Percentiles rank a stretch among this genome's conserved stretches.
These are phyloP conservation scores for Prunus davidiana DNA, from an alignment of 306 rosid species.

Conservation along the genomic window DNA sequence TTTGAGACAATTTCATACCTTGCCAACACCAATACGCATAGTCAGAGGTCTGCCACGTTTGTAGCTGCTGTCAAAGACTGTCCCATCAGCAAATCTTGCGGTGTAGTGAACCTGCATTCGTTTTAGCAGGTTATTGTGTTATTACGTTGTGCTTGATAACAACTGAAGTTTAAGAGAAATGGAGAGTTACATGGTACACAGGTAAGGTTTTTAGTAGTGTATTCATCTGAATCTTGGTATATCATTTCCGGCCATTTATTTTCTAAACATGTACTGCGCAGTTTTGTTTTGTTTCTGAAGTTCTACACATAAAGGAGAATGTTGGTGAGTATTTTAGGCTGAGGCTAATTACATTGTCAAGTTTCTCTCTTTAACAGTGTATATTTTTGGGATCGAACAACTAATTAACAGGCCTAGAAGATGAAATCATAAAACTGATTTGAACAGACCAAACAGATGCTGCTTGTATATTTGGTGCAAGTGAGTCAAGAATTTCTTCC, in stretches of 20 bases:
- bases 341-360: not conserved
- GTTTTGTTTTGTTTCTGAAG: not conserved
- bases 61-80: slow-evolving; percentile 85
- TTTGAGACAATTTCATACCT: slow-evolving; percentile 39
- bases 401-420: not conserved
- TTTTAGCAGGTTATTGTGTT: not conserved
- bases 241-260: not conserved
- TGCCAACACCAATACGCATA: slow-evolving; percentile 92
- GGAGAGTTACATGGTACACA: not conserved
- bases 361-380: not conserved
- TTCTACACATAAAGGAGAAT: not conserved
- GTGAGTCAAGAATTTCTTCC: not conserved
- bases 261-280: not conserved
- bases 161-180: not conserved
- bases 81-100: slow-evolving; percentile 82
- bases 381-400: not conserved
- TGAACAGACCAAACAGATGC: not conserved
- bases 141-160: not conserved
- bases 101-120: slow-evolving; percentile 72
- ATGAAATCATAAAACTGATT: not conserved
- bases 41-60: slow-evolving; percentile 91
- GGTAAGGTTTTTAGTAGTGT: not conserved
- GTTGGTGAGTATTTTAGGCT: not conserved
- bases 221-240: not conserved
- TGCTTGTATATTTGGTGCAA: not conserved